A percentile compares a stretch with the other conserved stretches of the same genome.
Evolutionary conservation across 2,329 filamentous ascomycete genomes (phyloP).

Genomic region (Xylaria sp.): DNA sequence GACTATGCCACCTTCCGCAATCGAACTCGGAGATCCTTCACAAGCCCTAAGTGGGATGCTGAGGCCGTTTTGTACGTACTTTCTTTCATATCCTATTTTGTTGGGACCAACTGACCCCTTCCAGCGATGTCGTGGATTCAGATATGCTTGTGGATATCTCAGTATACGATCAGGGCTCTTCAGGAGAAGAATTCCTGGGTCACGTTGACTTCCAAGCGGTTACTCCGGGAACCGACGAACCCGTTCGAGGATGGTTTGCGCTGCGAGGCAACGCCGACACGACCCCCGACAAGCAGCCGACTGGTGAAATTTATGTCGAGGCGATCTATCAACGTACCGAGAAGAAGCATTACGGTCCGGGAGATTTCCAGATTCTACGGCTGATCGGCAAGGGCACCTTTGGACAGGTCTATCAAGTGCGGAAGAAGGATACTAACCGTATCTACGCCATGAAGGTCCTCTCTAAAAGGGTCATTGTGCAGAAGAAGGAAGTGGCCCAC

Average conservation of each 20-base stretch:
- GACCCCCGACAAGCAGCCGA: conserved; percentile 62
- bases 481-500: conserved; percentile 98
- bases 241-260: conserved; percentile 78
- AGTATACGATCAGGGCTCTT: conserved; percentile 76
- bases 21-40: conserved; percentile 55
- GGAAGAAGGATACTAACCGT: conserved; percentile 90
- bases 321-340: conserved; percentile 81
- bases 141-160: conserved; percentile 89
- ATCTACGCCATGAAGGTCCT: conserved; percentile 99
- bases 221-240: conserved; percentile 59
- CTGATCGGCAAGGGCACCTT: conserved; percentile 98
- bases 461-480: conserved; percentile 98
- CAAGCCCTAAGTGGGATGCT: conserved; percentile 91
- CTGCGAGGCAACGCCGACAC: conserved; percentile 72
- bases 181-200: conserved; percentile 85
- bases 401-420: conserved; percentile 95
- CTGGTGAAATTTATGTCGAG: conserved; percentile 85
- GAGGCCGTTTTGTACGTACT: conserved; percentile 83
- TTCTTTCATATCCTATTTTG: background rate
- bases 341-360: conserved; percentile 86
- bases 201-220: conserved; percentile 75
- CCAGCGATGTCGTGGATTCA: conserved; percentile 85
- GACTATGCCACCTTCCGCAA: conserved; percentile 59
- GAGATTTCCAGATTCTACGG: conserved; percentile 92
- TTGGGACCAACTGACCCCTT: conserved; percentile 16